Conservation (phyloP, 345 rosid species). For the Heritiera littoralis region DNA sequence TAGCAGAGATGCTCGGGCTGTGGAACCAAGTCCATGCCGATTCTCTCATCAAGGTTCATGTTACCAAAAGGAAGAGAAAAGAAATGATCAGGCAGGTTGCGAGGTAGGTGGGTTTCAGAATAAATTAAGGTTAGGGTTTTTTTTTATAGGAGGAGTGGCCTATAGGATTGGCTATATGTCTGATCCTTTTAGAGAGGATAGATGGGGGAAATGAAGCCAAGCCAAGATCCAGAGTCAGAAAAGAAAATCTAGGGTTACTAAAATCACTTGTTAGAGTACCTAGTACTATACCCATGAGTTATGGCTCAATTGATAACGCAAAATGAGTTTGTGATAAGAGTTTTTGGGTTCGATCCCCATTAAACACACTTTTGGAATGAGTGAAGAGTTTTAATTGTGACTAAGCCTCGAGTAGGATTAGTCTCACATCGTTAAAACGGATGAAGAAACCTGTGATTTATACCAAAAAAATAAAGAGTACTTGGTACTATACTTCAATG, state of each 20-base stretch:
- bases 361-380: too few relatives aligned
- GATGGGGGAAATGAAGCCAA: not conserved
- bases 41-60: slow-evolving; percentile 73
- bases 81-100: not conserved
- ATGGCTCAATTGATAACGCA: too few relatives aligned
- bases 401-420: too few relatives aligned
- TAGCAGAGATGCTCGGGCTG: slow-evolving; percentile 90
- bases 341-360: too few relatives aligned
- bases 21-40: slow-evolving; percentile 56
- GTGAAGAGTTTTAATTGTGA: too few relatives aligned
- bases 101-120: not conserved
- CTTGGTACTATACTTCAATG: not conserved
- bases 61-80: slow-evolving; percentile 17
- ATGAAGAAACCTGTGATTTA: too few relatives aligned
- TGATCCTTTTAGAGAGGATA: not conserved
- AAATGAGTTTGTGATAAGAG: too few relatives aligned
- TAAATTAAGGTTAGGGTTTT: slow-evolving; percentile 28
- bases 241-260: slow-evolving; percentile 33
- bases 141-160: not conserved
- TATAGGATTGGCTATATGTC: not conserved
- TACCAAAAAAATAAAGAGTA: too few relatives aligned
- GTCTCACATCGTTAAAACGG: too few relatives aligned
- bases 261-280: slow-evolving; percentile 22
- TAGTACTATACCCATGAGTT: not conserved
- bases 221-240: slow-evolving; percentile 24